Conservation (phyloP, 2,329 filamentous ascomycete genomes). For the Ambrosiella cleistominuta region DNA sequence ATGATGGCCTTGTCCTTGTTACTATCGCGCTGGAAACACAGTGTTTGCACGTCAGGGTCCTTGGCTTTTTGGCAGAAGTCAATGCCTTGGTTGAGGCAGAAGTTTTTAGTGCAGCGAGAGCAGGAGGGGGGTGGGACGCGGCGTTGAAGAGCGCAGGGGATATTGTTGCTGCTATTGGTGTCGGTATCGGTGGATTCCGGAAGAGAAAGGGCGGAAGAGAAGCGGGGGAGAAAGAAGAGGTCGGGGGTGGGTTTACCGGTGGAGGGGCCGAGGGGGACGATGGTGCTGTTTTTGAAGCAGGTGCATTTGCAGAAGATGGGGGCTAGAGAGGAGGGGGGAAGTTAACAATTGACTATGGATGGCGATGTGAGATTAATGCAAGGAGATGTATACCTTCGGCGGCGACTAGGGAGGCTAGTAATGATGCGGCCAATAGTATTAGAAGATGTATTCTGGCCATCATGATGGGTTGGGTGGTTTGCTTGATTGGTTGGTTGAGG, state of each 20-base stretch:
- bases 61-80: constrained; percentile 45
- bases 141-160: constrained; percentile 11
- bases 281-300: constrained; percentile 52
- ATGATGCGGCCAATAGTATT: constrained; percentile 21
- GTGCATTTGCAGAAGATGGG: constrained; percentile 54
- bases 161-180: constrained; percentile 17
- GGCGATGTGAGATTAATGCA: neutral
- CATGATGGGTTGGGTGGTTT: neutral
- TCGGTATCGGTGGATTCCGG: constrained; percentile 12
- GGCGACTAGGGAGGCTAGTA: constrained; percentile 20
- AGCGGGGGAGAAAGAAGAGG: constrained; percentile 14
- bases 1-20: constrained; percentile 51
- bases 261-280: constrained; percentile 36
- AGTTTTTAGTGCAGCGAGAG: constrained; percentile 45
- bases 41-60: constrained; percentile 43
- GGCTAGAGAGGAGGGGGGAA: constrained; percentile 22
- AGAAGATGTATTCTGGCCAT: constrained; percentile 26
- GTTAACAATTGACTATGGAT: neutral
- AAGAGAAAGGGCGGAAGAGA: constrained; percentile 15
- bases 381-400: constrained; percentile 26
- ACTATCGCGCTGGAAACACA: constrained; percentile 50
- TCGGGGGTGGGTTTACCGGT: constrained; percentile 15
- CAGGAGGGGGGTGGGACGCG: constrained; percentile 28
- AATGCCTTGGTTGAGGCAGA: constrained; percentile 41
- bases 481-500: neutral